Evolutionary conservation across 306 rosid species (phyloP).

Genomic region (Rosa lucieae): DNA sequence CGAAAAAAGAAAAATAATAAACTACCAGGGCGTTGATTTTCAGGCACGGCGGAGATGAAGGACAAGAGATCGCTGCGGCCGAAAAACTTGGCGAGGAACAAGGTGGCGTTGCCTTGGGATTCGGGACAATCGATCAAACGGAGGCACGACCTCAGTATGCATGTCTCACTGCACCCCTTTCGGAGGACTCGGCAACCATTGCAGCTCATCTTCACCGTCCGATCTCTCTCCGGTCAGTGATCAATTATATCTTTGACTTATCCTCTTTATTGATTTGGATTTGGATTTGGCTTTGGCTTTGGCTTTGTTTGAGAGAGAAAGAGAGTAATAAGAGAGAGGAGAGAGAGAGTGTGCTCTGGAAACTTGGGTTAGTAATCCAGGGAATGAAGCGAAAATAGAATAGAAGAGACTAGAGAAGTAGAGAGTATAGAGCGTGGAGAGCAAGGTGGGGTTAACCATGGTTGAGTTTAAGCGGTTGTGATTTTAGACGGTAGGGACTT

Average conservation of each 20-base stretch:
- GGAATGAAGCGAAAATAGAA: background rate
- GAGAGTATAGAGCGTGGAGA: background rate
- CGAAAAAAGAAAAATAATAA: background rate
- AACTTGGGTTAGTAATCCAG: background rate
- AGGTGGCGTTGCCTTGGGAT: slow-evolving; percentile 64
- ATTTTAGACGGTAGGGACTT: slow-evolving; percentile 23
- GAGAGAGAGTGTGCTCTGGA: background rate
- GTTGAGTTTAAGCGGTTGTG: slow-evolving; percentile 14
- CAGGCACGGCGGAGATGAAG: slow-evolving; percentile 65
- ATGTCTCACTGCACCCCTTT: slow-evolving; percentile 61
- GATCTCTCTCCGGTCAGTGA: background rate
- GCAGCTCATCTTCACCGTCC: slow-evolving; percentile 60
- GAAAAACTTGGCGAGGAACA: slow-evolving; percentile 71
- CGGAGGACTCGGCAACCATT: slow-evolving; percentile 73
- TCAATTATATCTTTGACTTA: background rate
- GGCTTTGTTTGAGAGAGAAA: background rate
- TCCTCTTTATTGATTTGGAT: background rate
- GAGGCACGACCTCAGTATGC: slow-evolving; percentile 54
- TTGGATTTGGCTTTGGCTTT: background rate
- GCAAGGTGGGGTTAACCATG: slow-evolving; percentile 32
- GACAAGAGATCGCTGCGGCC: slow-evolving; percentile 72
- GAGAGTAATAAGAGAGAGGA: background rate
- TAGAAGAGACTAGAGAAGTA: background rate
- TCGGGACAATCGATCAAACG: slow-evolving; percentile 60
- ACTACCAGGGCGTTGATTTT: slow-evolving; percentile 42